Evolutionary conservation across 306 rosid genomes (phyloP).

Genomic region (Gynostemma pentaphyllum): DNA sequence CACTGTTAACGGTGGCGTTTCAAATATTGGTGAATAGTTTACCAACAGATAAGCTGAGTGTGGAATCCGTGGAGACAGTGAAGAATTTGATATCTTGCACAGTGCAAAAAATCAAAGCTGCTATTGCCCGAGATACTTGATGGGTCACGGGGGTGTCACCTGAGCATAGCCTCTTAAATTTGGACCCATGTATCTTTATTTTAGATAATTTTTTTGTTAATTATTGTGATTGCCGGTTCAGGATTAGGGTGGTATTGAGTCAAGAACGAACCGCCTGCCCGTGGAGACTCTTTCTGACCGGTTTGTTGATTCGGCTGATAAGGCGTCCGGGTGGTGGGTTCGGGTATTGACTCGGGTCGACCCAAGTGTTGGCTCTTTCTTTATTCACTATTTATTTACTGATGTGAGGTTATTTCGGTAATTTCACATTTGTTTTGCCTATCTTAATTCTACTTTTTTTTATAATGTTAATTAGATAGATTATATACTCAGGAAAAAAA

Average conservation of each 20-base stretch:
- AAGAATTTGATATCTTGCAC: constrained; percentile 88
- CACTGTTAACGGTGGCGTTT: constrained; percentile 85
- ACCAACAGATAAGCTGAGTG: constrained; percentile 86
- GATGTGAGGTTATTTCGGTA: background rate
- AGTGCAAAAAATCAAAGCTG: constrained; percentile 83
- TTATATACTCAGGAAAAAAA: no score
- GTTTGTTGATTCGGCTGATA: background rate
- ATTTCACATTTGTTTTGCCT: background rate
- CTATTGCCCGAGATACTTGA: no score
- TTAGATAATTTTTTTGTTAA: background rate
- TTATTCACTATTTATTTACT: background rate
- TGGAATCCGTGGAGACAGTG: constrained; percentile 92
- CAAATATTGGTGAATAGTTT: constrained; percentile 87
- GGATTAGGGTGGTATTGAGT: constrained; percentile 9
- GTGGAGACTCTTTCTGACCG: no score
- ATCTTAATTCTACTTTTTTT: no score
- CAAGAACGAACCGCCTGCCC: constrained; percentile 65
- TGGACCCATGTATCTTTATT: background rate
- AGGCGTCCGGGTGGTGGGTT: constrained; percentile 58
- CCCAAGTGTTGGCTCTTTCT: constrained; percentile 27
- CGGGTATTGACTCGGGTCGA: constrained; percentile 98
- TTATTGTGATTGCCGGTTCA: background rate
- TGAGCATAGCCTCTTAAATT: background rate
- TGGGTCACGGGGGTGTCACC: constrained; percentile 41
- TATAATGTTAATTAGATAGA: no score